Percentiles rank a stretch among this genome's conserved stretches.
phyloP scores from a whole-genome alignment of 1,284 basidiomycete species.

The Hypsizygus ulmarius region DNA sequence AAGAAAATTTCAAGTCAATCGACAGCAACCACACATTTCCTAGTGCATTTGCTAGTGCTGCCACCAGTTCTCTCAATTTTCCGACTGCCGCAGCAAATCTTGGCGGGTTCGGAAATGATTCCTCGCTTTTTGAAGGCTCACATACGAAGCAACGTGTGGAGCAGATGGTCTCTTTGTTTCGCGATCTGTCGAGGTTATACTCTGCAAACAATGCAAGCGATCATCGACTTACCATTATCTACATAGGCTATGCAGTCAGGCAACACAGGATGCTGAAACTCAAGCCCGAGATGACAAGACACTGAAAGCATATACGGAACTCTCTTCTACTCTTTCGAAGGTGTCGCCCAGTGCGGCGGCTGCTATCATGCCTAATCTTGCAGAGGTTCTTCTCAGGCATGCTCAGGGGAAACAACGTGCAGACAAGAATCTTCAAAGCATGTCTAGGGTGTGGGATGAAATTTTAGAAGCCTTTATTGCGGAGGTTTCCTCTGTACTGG shows the following conservation, averaged over 20 bases:
- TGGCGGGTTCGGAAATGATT: not conserved
- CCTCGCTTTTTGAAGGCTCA: not conserved
- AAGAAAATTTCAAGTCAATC: too few species aligned
- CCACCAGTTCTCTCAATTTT: not conserved
- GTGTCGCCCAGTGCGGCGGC: conserved; percentile 39
- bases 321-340: conserved; percentile 45
- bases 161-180: conserved; percentile 28
- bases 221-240: conserved; percentile 6
- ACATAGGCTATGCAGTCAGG: conserved; percentile 42
- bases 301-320: conserved; percentile 42
- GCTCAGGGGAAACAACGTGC: conserved; percentile 40
- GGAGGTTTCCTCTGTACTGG: conserved; percentile 39
- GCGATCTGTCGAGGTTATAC: conserved; percentile 40
- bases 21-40: too few species aligned
- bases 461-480: conserved; percentile 39
- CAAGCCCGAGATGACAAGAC: conserved; percentile 42
- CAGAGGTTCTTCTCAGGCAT: conserved; percentile 41
- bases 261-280: conserved; percentile 39
- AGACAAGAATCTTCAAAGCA: conserved; percentile 35
- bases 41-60: not conserved
- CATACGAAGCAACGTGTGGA: conserved; percentile 4
- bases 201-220: conserved; percentile 2
- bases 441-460: conserved; percentile 43
- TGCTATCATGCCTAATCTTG: conserved; percentile 42
- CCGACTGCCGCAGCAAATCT: not conserved